Base-by-base conservation (phyloP, 2,329 filamentous ascomycete genomes). In the Ascomycota sp. region DNA sequence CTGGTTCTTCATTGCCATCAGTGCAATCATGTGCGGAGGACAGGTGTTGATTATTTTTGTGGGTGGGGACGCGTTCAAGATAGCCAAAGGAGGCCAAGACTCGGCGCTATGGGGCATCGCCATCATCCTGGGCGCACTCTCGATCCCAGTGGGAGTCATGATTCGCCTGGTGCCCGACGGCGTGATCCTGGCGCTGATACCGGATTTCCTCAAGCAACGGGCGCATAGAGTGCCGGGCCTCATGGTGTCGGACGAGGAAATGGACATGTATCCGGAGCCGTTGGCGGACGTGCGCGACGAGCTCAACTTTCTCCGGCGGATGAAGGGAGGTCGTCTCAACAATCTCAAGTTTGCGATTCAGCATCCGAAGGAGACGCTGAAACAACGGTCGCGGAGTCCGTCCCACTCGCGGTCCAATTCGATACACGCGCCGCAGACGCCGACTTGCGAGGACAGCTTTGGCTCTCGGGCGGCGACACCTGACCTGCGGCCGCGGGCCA, bases 31-130 rank as follows among this genome's bases (percentile, higher is more conserved):
- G 77, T 71, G 86, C 40, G 85, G 72, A 38, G 82, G 80, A 15
- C 86, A 95, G 48, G 60, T 89, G 19, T 65, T 94, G 52, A 95
- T 95, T 47, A 68, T 94, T 43, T 89, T 80, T 43, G 69, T 93
- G 30, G 86, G 86, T 38, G 79, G 81, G 21, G 55, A 59, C 7
- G 81, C 85, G 2, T 92, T 95, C 59, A 68, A 69, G 29, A 82
- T 91, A 35, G 63, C 62, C 2, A 36, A 47, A 1, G 55, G 17
- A 3, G 13, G 60, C 1, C 61, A 52, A 7, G 62, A 94, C 39
- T 73, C 72, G 12, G 56, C 63, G 9, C 76, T 93, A 48, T 95
- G 86, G 89, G 85, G 62, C 7, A 77, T 89, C 40, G 92, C 83
- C 7, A 65, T 98, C 33, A 61, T 89, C 19, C 67, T 92, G 23